Conservation (phyloP, 176 grass and related monocot species). For the Themeda triandra region DNA sequence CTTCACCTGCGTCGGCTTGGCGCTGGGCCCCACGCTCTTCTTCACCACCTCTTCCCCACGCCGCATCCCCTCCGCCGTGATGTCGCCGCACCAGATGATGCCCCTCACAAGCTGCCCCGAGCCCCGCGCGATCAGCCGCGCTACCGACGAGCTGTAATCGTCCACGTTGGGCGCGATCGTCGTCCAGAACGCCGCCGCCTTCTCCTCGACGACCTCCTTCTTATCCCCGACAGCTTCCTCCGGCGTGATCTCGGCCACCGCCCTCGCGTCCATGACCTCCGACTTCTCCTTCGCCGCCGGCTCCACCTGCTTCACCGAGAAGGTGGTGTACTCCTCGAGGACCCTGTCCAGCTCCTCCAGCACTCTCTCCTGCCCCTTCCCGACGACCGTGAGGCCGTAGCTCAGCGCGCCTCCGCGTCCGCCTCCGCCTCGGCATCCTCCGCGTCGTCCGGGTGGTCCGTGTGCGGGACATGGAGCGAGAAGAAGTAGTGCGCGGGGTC, state of each 20-base stretch:
- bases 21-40: conserved; percentile 44
- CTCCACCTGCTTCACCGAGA: conserved; percentile 80
- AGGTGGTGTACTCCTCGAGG: conserved; percentile 78
- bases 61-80: conserved; percentile 62
- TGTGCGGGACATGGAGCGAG: conserved; percentile 74
- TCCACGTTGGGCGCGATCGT: conserved; percentile 93
- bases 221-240: conserved; percentile 74
- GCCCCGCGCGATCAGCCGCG: conserved; percentile 63
- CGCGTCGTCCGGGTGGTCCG: conserved; percentile 25
- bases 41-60: conserved; percentile 61
- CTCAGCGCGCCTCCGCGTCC: conserved; percentile 53
- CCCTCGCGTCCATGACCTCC: conserved; percentile 64
- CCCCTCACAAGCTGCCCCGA: conserved; percentile 76
- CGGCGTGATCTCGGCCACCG: conserved; percentile 57
- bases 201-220: conserved; percentile 67
- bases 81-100: conserved; percentile 92
- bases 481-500: conserved; percentile 94
- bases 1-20: conserved; percentile 54
- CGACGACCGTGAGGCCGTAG: conserved; percentile 84
- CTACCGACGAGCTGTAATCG: conserved; percentile 76
- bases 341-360: conserved; percentile 60
- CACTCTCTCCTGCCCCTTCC: conserved; percentile 64
- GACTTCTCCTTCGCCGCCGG: conserved; percentile 30
- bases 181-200: conserved; percentile 87
- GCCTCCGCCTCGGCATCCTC: conserved; percentile 20